A percentile compares a stretch with the other conserved stretches of the same genome.
phyloP scores from a whole-genome alignment of 2,329 filamentous ascomycete genomes.

The Grosmannia huntii region DNA sequence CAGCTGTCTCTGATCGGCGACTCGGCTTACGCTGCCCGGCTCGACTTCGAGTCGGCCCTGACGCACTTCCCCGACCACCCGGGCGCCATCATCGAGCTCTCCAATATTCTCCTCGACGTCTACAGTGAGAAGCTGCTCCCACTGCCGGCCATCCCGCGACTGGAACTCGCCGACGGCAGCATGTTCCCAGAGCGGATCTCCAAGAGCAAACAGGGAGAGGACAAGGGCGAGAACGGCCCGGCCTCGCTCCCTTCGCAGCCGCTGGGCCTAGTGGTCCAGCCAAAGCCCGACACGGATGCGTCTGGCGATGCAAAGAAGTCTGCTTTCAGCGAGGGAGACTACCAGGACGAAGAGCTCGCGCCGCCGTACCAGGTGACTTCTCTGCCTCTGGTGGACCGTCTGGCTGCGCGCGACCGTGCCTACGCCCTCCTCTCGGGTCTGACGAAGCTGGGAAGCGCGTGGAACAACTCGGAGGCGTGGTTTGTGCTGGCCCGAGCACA shows the following conservation, averaged over 20 bases:
- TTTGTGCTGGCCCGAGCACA: conserved; percentile 75
- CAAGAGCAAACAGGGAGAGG: conserved; percentile 1
- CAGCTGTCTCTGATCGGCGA: conserved; percentile 50
- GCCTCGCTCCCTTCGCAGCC: conserved; percentile 28
- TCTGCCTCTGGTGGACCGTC: conserved; percentile 61
- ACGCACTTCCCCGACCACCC: conserved; percentile 70
- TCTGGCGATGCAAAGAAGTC: neutral
- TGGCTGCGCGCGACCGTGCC: conserved; percentile 83
- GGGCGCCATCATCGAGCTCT: conserved; percentile 66
- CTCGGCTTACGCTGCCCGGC: conserved; percentile 54
- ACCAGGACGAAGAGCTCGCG: conserved; percentile 16
- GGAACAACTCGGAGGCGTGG: conserved; percentile 93
- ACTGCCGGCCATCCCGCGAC: conserved; percentile 35
- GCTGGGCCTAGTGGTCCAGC: conserved; percentile 27
- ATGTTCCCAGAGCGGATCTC: conserved; percentile 13
- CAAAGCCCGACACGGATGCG: neutral
- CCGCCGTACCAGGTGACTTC: conserved; percentile 44
- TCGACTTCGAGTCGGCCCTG: conserved; percentile 71
- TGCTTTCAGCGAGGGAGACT: neutral
- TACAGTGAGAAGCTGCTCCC: conserved; percentile 59
- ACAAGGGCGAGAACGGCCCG: neutral
- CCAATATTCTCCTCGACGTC: conserved; percentile 75
- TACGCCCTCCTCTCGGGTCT: conserved; percentile 70
- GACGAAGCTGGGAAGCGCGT: conserved; percentile 74
- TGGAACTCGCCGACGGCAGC: conserved; percentile 22